Percentiles rank a stretch among this genome's conserved stretches.
These are phyloP conservation scores for Cyberlindnera nakhonratchasimensis DNA, from an alignment of 805 yeast species.

Conservation along the genomic window DNA sequence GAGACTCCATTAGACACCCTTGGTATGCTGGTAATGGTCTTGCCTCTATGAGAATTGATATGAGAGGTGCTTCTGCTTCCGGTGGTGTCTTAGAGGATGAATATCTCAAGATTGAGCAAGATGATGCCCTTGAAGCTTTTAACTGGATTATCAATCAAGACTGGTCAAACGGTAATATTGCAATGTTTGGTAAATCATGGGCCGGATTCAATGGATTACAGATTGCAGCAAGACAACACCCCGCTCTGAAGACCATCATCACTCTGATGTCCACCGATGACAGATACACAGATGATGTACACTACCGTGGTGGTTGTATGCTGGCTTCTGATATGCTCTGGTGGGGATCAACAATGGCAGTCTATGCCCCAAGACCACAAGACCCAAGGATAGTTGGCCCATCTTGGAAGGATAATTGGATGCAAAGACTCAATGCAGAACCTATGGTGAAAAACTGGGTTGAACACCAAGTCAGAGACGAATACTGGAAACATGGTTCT, in stretches of 20 bases:
- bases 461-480: conserved; percentile 42
- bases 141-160: conserved; percentile 39
- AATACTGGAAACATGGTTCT: conserved; percentile 47
- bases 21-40: conserved; percentile 46
- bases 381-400: conserved; percentile 40
- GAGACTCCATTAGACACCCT: conserved; percentile 45
- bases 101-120: conserved; percentile 41
- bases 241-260: conserved; percentile 41
- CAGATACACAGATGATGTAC: conserved; percentile 47
- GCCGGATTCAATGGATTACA: conserved; percentile 47
- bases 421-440: conserved; percentile 34
- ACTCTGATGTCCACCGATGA: conserved; percentile 47
- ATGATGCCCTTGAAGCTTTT: conserved; percentile 40
- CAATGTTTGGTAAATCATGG: conserved; percentile 49
- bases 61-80: conserved; percentile 45
- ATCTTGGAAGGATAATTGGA: conserved; percentile 41
- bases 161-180: conserved; percentile 46
- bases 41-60: conserved; percentile 43
- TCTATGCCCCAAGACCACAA: conserved; percentile 43
- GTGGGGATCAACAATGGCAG: conserved; percentile 49
- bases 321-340: conserved; percentile 45
- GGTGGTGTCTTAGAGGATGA: conserved; percentile 41
- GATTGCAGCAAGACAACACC: conserved; percentile 44
- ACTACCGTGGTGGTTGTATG: conserved; percentile 44
- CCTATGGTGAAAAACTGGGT: conserved; percentile 44